Evolutionary conservation across 805 yeast species (phyloP).

Genomic region (Hanseniaspora opuntiae): DNA sequence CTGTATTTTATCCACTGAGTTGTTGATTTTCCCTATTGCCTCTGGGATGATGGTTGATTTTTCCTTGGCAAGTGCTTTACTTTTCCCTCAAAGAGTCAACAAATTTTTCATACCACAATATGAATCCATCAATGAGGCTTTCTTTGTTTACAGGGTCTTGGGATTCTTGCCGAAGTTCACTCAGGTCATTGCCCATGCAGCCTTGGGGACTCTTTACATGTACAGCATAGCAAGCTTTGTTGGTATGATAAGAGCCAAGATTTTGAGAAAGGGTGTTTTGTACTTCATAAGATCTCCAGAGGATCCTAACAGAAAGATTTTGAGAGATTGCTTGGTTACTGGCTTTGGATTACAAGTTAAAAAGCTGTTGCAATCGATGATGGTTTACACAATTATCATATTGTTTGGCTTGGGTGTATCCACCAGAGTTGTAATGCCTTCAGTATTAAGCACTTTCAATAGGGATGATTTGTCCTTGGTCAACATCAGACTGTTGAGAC

Average conservation of each 20-base stretch:
- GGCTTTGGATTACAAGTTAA: constrained; percentile 61
- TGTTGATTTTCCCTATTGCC: constrained; percentile 70
- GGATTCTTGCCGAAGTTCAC: constrained; percentile 20
- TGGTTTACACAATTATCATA: constrained; percentile 62
- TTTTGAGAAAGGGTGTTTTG: constrained; percentile 76
- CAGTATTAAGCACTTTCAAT: constrained; percentile 22
- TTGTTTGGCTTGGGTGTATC: constrained; percentile 59
- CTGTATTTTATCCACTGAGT: constrained; percentile 59
- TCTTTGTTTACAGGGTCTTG: constrained; percentile 20
- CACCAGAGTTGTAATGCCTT: constrained; percentile 35
- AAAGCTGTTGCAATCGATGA: constrained; percentile 57
- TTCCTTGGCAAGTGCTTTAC: constrained; percentile 31
- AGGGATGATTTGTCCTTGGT: constrained; percentile 11
- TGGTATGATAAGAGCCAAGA: constrained; percentile 59
- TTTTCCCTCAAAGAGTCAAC: constrained; percentile 14
- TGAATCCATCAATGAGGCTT: background rate
- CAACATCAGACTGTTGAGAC: constrained; percentile 10
- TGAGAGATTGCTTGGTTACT: constrained; percentile 74
- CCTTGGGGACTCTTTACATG: constrained; percentile 74
- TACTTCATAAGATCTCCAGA: constrained; percentile 89
- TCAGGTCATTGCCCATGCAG: constrained; percentile 37
- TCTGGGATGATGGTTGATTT: constrained; percentile 72
- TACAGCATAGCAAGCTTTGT: constrained; percentile 72
- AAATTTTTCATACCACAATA: background rate
- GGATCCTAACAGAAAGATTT: constrained; percentile 74